phyloP scores from a whole-genome alignment of 2,329 filamentous ascomycete genomes.

The Fusarium torulosum region DNA sequence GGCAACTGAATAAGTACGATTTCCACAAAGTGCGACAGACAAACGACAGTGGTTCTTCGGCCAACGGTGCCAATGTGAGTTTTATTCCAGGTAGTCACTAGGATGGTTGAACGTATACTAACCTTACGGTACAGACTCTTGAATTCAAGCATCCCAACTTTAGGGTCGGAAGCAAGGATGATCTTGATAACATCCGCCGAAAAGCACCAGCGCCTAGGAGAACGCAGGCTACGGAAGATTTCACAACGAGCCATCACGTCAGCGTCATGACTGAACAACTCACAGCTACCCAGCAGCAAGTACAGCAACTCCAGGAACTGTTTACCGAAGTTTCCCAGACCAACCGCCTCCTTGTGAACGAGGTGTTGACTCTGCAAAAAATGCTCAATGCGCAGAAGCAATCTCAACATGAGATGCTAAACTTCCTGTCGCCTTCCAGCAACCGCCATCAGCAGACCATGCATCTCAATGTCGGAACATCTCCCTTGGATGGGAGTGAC shows the following conservation, averaged over 20 bases:
- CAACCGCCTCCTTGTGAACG: slow-evolving; percentile 72
- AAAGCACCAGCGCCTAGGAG: slow-evolving; percentile 95
- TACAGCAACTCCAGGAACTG: slow-evolving; percentile 86
- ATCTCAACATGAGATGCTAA: slow-evolving; percentile 69
- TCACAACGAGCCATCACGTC: slow-evolving; percentile 87
- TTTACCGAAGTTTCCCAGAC: slow-evolving; percentile 80
- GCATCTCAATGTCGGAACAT: slow-evolving; percentile 53
- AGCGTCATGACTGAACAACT: slow-evolving; percentile 89
- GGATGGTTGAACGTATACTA: slow-evolving; percentile 7
- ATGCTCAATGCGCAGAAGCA: slow-evolving; percentile 70
- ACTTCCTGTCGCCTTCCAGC: slow-evolving; percentile 63
- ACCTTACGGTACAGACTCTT: slow-evolving; percentile 58
- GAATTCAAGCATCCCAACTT: slow-evolving; percentile 99
- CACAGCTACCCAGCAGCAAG: slow-evolving; percentile 90
- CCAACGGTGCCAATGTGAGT: slow-evolving; percentile 56
- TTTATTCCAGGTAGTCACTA: no score
- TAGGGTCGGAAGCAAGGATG: slow-evolving; percentile 94
- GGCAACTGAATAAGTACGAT: slow-evolving; percentile 96
- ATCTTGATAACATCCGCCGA: slow-evolving; percentile 93
- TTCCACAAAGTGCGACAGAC: slow-evolving; percentile 91
- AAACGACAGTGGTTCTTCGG: slow-evolving; percentile 53
- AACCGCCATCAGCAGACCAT: slow-evolving; percentile 54
- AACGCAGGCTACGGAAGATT: slow-evolving; percentile 73
- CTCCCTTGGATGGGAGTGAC: slow-evolving; percentile 58
- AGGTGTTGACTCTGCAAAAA: slow-evolving; percentile 71